These are phyloP conservation scores for Rhynchosporium agropyri DNA, from an alignment of 2,329 filamentous ascomycete genomes.

Conservation along the genomic window DNA sequence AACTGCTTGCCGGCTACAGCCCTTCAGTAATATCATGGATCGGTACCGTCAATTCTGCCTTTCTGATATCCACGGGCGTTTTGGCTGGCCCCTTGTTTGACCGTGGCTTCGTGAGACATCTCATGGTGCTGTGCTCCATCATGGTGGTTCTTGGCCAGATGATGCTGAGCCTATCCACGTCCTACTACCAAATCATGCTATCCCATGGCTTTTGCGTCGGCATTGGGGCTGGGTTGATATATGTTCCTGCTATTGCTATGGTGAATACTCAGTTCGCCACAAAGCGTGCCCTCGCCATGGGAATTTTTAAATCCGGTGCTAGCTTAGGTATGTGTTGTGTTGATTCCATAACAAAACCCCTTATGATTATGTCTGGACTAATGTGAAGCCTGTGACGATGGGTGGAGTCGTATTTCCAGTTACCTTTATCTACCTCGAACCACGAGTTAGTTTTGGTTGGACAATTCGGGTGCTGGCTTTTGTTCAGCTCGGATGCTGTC, in stretches of 20 bases:
- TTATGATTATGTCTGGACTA: conserved; percentile 8
- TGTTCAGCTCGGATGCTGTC: conserved; percentile 40
- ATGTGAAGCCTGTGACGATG: conserved; percentile 43
- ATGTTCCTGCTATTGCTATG: conserved; percentile 46
- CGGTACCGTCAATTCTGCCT: conserved; percentile 52
- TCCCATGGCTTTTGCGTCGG: conserved; percentile 50
- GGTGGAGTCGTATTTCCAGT: conserved; percentile 62
- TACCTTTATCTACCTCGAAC: conserved; percentile 58
- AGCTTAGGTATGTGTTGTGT: conserved; percentile 3
- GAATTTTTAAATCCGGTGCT: conserved; percentile 49
- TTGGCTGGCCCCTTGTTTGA: conserved; percentile 65
- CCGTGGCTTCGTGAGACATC: conserved; percentile 56
- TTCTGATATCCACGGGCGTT: conserved; percentile 55
- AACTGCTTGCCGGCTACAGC: conserved; percentile 50
- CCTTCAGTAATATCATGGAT: conserved; percentile 61
- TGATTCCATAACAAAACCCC: neutral
- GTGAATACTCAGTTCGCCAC: conserved; percentile 52
- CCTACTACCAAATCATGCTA: conserved; percentile 56
- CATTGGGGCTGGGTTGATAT: conserved; percentile 49
- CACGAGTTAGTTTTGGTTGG: conserved; percentile 55
- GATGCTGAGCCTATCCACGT: conserved; percentile 59
- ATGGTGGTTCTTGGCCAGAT: conserved; percentile 63
- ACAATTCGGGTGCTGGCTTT: conserved; percentile 57
- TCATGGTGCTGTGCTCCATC: conserved; percentile 55
- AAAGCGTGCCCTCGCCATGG: conserved; percentile 50